Percentiles rank a stretch among this genome's conserved stretches.
phyloP scores from a whole-genome alignment of 1,284 basidiomycete species.

The Bondarzewia mesenterica region DNA sequence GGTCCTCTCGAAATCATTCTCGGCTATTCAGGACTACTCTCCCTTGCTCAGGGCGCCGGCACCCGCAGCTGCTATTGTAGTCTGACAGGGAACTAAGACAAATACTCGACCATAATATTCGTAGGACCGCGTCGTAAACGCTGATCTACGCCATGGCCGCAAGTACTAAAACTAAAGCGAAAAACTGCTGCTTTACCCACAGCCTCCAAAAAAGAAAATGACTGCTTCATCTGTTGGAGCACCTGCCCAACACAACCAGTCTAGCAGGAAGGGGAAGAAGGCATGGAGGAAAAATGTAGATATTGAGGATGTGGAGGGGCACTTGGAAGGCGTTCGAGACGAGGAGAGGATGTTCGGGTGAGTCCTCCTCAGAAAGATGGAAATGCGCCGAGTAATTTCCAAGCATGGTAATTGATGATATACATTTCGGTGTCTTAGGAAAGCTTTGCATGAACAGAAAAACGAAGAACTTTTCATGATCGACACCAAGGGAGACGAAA shows the following conservation, averaged over 20 bases:
- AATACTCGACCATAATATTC: too few species aligned
- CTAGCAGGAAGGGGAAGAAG: conserved; percentile 82
- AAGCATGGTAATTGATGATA: not conserved
- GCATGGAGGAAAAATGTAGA: conserved; percentile 93
- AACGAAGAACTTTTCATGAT: conserved; percentile 74
- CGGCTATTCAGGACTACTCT: too few species aligned
- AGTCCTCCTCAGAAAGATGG: conserved; percentile 16
- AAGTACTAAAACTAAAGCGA: not conserved
- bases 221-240: conserved; percentile 34
- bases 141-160: not conserved
- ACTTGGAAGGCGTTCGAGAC: conserved; percentile 63
- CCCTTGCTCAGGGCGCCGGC: too few species aligned
- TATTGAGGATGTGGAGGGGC: conserved; percentile 66
- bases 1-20: too few species aligned
- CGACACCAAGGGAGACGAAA: conserved; percentile 75
- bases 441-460: conserved; percentile 51
- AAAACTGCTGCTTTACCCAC: not conserved
- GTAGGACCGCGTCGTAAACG: too few species aligned
- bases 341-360: conserved; percentile 79
- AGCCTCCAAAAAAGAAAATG: not conserved
- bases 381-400: conserved; percentile 6
- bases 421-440: conserved; percentile 27
- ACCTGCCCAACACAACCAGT: conserved; percentile 63
- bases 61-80: too few species aligned
- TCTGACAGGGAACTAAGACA: too few species aligned